Evolutionary conservation across 75 land plant genomes (phyloP), one percentile per base, ranked within the genome.

Genomic region (Pseudotsuga menziesii): DNA sequence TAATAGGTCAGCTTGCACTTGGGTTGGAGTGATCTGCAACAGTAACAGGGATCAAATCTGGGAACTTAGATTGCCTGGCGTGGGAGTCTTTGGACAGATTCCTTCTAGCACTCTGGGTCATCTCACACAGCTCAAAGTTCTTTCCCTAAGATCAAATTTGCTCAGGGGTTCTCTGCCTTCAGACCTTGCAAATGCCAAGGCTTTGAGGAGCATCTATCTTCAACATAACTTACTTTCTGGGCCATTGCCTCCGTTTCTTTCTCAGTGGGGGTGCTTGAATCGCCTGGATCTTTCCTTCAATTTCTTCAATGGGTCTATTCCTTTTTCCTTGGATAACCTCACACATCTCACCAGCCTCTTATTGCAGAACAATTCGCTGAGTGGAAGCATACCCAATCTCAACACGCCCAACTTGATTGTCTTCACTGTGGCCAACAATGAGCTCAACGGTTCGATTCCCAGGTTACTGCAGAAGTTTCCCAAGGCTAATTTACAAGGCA

Each of bases 361-460:
- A 75, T 86, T 96, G 56, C 89, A 89, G 52, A 88, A 90, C 79
- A 95, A 95, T 76, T 83, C 86, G 56, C 87, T 95, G 19, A 77
- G 89, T 23, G 98, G 98, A 41, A 48, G 78, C 58, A 79, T 95
- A 61, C 91, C 92, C 39, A 78, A 83, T 55, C 57, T 90, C 11
- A 73, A 82, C 9, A 84, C 87, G 23, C 87, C 85, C 20, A 82
- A 57, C 36, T 83, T 95, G 54, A 87, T 29, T 79, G 61, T 66
- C 58, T 73, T 96, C 71, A 92, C 83, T 77, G 77, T 96, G 54
- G 89, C 94, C 80, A 64, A 91, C 83, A 96, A 96, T 86, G 70
- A 87, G 20, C 83, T 96, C 11, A 88, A 84, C 72, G 98, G 97
- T 41, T 76, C 88, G 1, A 83, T 96, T 14, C 94, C 98, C 19